phyloP scores from a whole-genome alignment of 2,329 filamentous ascomycete species.

The Nemania abortiva region DNA sequence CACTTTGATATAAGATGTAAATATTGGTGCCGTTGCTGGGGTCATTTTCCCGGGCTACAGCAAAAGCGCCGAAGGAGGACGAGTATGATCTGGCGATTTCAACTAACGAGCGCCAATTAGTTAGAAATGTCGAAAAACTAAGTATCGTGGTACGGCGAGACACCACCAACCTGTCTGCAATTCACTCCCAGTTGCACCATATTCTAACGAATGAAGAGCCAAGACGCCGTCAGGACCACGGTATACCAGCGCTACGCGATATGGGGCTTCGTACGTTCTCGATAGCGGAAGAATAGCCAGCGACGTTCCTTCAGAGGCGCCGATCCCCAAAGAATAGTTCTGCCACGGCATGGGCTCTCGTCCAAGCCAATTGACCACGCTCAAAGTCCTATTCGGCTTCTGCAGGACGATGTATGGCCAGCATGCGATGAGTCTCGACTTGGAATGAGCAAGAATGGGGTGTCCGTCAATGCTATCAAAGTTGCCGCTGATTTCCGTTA shows the following conservation, averaged over 20 bases:
- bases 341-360: not conserved
- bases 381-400: not conserved
- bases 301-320: not conserved
- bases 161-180: not conserved
- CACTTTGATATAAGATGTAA: constrained; percentile 16
- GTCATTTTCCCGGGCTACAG: constrained; percentile 14
- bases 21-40: constrained; percentile 10
- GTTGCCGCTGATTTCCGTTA: not conserved
- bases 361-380: not conserved
- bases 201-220: constrained; percentile 13
- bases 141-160: not conserved
- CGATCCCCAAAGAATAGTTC: constrained; percentile 9
- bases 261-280: not conserved
- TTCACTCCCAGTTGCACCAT: not conserved
- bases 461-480: not conserved
- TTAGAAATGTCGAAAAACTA: not conserved
- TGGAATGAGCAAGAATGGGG: not conserved
- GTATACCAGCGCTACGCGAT: constrained; percentile 6
- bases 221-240: not conserved
- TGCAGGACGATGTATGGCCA: constrained; percentile 13
- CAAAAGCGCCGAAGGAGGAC: constrained; percentile 20
- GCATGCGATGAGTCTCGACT: not conserved
- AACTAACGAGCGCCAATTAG: not conserved
- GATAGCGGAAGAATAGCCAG: constrained; percentile 15
- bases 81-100: not conserved